Conservation (phyloP, 257 asterid genomes). For the Voacanga thouarsii region DNA sequence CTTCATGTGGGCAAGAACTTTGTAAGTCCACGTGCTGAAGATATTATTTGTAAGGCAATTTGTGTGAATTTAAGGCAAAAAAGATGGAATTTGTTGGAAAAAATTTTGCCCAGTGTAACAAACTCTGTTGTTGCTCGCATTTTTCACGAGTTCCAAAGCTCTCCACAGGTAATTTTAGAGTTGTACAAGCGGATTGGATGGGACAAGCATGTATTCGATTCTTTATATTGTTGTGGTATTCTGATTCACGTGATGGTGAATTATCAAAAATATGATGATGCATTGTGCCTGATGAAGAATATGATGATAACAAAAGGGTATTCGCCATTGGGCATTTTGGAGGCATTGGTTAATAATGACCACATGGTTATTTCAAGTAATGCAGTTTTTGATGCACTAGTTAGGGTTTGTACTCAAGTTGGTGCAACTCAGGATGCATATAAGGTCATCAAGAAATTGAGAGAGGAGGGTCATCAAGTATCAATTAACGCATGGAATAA, state of each 20-base stretch:
- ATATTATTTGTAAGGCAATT: slow-evolving; percentile 52
- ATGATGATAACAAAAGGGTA: slow-evolving; percentile 55
- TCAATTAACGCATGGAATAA: slow-evolving; percentile 84
- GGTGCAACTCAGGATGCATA: slow-evolving; percentile 58
- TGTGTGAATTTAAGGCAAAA: slow-evolving; percentile 67
- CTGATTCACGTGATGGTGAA: slow-evolving; percentile 57
- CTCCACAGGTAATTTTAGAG: slow-evolving; percentile 48
- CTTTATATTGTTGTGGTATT: slow-evolving; percentile 51
- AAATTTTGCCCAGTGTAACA: slow-evolving; percentile 41
- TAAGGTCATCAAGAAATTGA: slow-evolving; percentile 53
- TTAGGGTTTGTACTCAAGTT: slow-evolving; percentile 67
- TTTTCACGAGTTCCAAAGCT: slow-evolving; percentile 50
- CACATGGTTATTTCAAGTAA: slow-evolving; percentile 17
- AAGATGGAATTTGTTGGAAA: slow-evolving; percentile 70
- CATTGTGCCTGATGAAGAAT: slow-evolving; percentile 56
- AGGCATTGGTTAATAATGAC: slow-evolving; percentile 38
- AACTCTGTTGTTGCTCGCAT: slow-evolving; percentile 44
- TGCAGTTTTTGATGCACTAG: slow-evolving; percentile 56
- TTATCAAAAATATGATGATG: slow-evolving; percentile 51
- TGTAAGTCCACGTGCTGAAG: slow-evolving; percentile 51
- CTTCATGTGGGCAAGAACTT: slow-evolving; percentile 52
- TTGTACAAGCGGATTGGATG: slow-evolving; percentile 45
- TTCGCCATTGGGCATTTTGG: slow-evolving; percentile 48
- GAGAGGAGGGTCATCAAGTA: slow-evolving; percentile 32
- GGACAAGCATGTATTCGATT: slow-evolving; percentile 29